phyloP scores from a whole-genome alignment of 1,139 yeast genomes.

The Kluyveromyces marxianus region DNA sequence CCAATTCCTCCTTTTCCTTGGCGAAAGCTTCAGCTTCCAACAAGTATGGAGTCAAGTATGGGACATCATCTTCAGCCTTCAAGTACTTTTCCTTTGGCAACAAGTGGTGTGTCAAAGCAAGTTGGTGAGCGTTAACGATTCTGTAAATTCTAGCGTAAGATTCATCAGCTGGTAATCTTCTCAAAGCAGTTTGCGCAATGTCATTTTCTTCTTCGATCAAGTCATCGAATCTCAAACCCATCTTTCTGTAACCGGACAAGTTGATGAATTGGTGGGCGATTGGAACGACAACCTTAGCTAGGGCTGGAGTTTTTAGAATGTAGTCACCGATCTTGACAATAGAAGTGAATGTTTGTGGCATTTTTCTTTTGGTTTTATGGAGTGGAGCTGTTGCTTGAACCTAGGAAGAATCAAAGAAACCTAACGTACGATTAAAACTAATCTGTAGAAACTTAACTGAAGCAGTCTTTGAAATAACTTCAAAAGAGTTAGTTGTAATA shows the following conservation, averaged over 20 bases:
- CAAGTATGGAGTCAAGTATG: slow-evolving; percentile 80
- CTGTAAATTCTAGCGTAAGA: slow-evolving; percentile 88
- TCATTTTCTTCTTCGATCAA: slow-evolving; percentile 82
- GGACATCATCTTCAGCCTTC: slow-evolving; percentile 74
- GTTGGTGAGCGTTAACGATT: slow-evolving; percentile 85
- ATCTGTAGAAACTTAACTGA: too few relatives aligned
- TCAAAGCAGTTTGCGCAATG: slow-evolving; percentile 75
- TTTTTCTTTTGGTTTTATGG: slow-evolving; percentile 7
- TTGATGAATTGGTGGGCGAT: slow-evolving; percentile 66
- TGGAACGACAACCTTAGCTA: slow-evolving; percentile 71
- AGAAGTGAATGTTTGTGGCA: slow-evolving; percentile 57
- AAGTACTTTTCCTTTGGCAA: slow-evolving; percentile 76
- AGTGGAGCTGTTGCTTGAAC: neutral
- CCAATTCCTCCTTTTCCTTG: slow-evolving; percentile 79
- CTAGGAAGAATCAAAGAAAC: neutral
- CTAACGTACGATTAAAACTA: neutral
- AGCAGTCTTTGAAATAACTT: too few relatives aligned
- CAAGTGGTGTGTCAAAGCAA: slow-evolving; percentile 73
- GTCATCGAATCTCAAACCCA: slow-evolving; percentile 88
- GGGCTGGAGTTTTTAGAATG: slow-evolving; percentile 72
- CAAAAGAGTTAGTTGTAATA: too few relatives aligned
- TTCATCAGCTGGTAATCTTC: slow-evolving; percentile 79
- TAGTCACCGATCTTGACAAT: slow-evolving; percentile 76
- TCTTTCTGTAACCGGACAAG: slow-evolving; percentile 83
- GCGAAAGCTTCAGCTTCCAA: slow-evolving; percentile 93